Evolutionary conservation across 164 flowering plant genomes (phyloP).

Genomic region (Paratinospora sagittata): DNA sequence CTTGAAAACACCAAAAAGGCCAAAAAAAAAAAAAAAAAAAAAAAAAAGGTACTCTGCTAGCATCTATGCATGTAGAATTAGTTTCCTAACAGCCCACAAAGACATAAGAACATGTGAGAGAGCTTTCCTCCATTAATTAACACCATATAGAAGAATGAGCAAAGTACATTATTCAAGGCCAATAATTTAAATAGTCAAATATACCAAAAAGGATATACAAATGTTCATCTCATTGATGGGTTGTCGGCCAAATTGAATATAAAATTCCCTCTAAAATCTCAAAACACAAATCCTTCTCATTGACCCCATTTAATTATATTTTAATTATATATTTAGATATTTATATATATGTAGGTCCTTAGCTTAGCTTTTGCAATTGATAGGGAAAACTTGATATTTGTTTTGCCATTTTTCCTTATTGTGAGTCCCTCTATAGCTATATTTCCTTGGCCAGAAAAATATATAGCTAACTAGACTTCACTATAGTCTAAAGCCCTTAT

Average conservation of each 20-base stretch:
- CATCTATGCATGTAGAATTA: neutral
- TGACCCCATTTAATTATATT: neutral
- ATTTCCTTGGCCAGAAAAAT: too few species aligned
- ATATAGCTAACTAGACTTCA: slow-evolving; percentile 7
- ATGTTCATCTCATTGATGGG: neutral
- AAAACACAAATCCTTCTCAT: neutral
- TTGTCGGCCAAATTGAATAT: slow-evolving; percentile 20
- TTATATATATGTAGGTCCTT: neutral
- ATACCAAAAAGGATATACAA: slow-evolving; percentile 10
- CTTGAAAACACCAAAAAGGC: neutral
- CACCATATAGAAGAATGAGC: slow-evolving; percentile 4
- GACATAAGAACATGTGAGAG: neutral
- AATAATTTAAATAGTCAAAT: slow-evolving; percentile 10
- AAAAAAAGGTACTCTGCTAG: neutral
- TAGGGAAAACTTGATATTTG: neutral
- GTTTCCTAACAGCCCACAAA: neutral
- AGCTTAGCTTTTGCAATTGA: neutral
- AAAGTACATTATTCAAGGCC: neutral
- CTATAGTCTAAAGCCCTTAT: neutral
- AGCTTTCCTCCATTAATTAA: neutral
- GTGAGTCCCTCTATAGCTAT: neutral
- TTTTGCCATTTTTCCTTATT: neutral
- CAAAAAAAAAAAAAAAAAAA: too few species aligned
- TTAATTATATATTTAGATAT: neutral
- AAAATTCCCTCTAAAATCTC: slow-evolving; percentile 11